Base-by-base conservation (phyloP, 2,329 filamentous ascomycete genomes). In the Penicillium verrucosum region DNA sequence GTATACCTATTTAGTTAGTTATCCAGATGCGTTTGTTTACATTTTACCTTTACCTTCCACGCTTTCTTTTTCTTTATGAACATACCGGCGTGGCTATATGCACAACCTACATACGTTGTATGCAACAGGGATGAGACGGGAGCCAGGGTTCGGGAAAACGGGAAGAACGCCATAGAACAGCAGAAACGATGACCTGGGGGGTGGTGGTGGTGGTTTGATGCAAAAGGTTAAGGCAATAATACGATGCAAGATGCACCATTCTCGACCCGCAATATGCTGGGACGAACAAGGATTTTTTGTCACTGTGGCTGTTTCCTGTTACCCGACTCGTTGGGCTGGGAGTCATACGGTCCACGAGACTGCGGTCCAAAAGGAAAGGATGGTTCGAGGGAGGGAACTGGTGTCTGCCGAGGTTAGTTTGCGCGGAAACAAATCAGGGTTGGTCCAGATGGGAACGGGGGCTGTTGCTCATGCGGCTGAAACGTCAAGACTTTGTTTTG, bases 261-360 rank as follows among this genome's bases (percentile, higher is more conserved):
- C 44, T 16, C 6, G 3, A 46, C 18, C 30, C 21, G 44, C 14
- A 46, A 36, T 12, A 14, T n/a, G 18, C 21, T 25, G 21, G 21
- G 32, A 38, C 12, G 21, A 21, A 27, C 32, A 30, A 14, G 34
- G 41, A 34, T 54, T 48, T 18, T 18, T 21, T 48, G 18, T 30
- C 16, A 46, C 27, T 44, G 50, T 48, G 54, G 50, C 16, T 54
- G 43, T 32, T 32, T 23, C 11, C 49, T 18, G 43, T 23, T 23
- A 37, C 54, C 36, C 42, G 36, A 56, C 18, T 56, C 27, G 48
- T 46, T 41, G 43, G 43, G 34, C 18, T 52, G 43, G 50, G 43
- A 27, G 44, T 44, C 48, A 56, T 47, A 21, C 50, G 50, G 50
- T 45, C 54, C 54, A 57, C 54, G 54, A 57, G 54, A 42, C 54